These are phyloP conservation scores for Lablab purpureus DNA, from an alignment of 306 rosid genomes.

Conservation along the genomic window DNA sequence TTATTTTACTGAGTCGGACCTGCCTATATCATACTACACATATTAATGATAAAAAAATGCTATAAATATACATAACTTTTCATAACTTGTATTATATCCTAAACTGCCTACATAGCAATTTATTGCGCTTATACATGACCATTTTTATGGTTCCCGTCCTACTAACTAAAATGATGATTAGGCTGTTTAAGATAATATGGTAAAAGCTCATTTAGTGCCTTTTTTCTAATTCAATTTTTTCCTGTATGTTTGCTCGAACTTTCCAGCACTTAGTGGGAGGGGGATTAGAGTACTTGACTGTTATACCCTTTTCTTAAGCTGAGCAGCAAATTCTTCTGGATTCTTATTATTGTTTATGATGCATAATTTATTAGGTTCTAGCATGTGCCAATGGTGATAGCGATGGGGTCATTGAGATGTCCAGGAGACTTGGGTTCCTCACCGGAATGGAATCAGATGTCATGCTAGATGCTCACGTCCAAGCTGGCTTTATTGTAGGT, in stretches of 20 bases:
- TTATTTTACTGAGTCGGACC: too few relatives aligned
- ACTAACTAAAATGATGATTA: constrained; percentile 21
- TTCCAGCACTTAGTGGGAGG: neutral
- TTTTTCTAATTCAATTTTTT: constrained; percentile 20
- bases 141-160: neutral
- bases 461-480: constrained; percentile 93
- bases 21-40: neutral
- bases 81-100: neutral
- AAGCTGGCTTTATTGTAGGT: constrained; percentile 96
- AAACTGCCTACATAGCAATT: neutral
- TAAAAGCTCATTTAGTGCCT: neutral
- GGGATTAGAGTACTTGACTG: constrained; percentile 16
- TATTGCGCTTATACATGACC: neutral
- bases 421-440: constrained; percentile 88
- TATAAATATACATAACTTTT: too few relatives aligned
- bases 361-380: constrained; percentile 64
- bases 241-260: neutral
- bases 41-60: too few relatives aligned
- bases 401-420: constrained; percentile 83
- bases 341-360: constrained; percentile 9
- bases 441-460: constrained; percentile 88
- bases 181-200: constrained; percentile 5
- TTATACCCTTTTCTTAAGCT: constrained; percentile 8
- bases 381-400: constrained; percentile 85
- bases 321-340: constrained; percentile 26